phyloP scores from a whole-genome alignment of 306 rosid genomes.

The Cucurbita maxima region DNA sequence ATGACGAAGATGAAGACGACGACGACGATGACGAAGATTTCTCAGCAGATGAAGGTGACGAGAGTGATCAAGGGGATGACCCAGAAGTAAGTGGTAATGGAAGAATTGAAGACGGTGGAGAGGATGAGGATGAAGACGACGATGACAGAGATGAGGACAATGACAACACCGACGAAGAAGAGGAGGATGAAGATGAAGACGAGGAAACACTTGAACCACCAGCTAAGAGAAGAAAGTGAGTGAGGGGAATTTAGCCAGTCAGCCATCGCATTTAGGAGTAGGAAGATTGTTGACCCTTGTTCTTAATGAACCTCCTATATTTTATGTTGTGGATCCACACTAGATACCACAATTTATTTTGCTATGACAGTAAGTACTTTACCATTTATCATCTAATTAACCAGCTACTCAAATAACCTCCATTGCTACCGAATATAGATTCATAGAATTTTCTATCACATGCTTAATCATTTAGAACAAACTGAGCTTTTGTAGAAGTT shows the following conservation, averaged over 20 bases:
- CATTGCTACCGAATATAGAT: too few species aligned
- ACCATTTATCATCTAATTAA: not conserved
- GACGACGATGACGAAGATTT: conserved; percentile 56
- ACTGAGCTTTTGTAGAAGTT: too few species aligned
- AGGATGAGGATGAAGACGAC: conserved; percentile 19
- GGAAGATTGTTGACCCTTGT: conserved; percentile 12
- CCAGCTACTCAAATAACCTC: not conserved
- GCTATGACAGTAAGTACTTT: not conserved
- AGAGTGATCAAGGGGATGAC: conserved; percentile 37
- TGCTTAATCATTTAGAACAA: too few species aligned
- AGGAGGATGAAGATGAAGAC: conserved; percentile 27
- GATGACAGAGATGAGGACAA: conserved; percentile 17
- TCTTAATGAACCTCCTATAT: conserved; percentile 1
- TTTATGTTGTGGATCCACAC: conserved; percentile 5
- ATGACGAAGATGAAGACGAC: conserved; percentile 31
- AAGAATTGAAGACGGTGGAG: conserved; percentile 33
- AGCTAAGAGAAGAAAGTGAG: conserved; percentile 68
- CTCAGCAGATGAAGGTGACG: conserved; percentile 51
- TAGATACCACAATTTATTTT: not conserved
- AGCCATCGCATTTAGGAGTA: conserved; percentile 7
- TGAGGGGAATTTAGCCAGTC: conserved; percentile 16
- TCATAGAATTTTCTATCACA: too few species aligned
- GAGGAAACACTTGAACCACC: conserved; percentile 62
- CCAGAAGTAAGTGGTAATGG: conserved; percentile 31
- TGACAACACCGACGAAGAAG: not conserved